phyloP scores from a whole-genome alignment of 106 monocot genomes.

The Xerophyta viscosa region DNA sequence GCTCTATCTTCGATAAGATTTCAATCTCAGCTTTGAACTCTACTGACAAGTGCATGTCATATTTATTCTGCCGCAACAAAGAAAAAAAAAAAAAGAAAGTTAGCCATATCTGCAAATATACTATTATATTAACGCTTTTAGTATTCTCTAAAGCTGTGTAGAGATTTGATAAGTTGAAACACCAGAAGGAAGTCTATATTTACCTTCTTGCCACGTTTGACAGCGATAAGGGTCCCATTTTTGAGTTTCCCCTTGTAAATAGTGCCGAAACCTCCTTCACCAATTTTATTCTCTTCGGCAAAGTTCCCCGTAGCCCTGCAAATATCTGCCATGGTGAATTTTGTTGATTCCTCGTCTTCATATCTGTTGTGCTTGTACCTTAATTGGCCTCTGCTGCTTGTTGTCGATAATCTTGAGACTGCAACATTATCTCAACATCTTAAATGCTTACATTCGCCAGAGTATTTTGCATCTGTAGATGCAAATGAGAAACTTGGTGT shows the following conservation, averaged over 20 bases:
- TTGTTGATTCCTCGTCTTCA: slow-evolving; percentile 3
- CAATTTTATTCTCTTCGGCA: slow-evolving; percentile 28
- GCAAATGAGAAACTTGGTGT: no score
- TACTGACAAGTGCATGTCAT: slow-evolving; percentile 20
- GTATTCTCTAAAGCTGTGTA: no score
- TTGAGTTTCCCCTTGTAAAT: slow-evolving; percentile 49
- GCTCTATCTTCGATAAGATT: slow-evolving; percentile 45
- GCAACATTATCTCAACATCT: slow-evolving; percentile 4
- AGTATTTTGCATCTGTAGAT: not conserved
- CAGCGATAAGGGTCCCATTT: slow-evolving; percentile 43
- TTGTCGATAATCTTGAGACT: slow-evolving; percentile 37
- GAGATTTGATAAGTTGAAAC: no score
- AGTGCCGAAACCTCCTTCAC: slow-evolving; percentile 40
- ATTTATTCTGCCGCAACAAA: slow-evolving; percentile 19
- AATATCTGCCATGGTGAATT: slow-evolving; percentile 30
- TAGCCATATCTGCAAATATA: no score
- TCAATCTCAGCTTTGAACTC: slow-evolving; percentile 57
- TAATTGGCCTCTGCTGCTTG: slow-evolving; percentile 21
- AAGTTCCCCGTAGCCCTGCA: slow-evolving; percentile 41
- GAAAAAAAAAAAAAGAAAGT: no score
- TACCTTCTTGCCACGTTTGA: slow-evolving; percentile 53
- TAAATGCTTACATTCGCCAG: not conserved
- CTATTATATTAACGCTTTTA: no score
- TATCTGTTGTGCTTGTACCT: slow-evolving; percentile 8
- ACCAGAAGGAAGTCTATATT: no score